These are phyloP conservation scores for Tolypocladium endophyticum DNA, from an alignment of 2,329 filamentous ascomycete species.

Conservation along the genomic window DNA sequence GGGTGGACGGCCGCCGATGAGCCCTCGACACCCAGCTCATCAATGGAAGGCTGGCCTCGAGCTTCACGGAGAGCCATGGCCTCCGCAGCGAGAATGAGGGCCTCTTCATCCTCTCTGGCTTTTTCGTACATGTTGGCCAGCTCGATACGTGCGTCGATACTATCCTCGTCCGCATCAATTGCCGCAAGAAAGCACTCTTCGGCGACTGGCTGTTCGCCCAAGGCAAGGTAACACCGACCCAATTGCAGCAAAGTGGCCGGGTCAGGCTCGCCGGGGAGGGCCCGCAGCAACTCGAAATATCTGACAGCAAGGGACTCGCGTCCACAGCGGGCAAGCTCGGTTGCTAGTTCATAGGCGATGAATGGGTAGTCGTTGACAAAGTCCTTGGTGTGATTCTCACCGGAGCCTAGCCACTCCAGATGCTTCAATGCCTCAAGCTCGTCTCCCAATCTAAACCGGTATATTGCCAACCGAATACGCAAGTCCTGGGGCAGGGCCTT, in stretches of 20 bases:
- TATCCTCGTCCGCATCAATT: constrained; percentile 58
- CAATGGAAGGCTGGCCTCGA: constrained; percentile 17
- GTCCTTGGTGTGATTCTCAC: constrained; percentile 34
- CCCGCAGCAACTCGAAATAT: constrained; percentile 45
- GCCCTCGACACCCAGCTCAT: background rate
- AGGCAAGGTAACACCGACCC: constrained; percentile 58
- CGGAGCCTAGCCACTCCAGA: constrained; percentile 59
- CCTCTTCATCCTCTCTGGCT: constrained; percentile 61
- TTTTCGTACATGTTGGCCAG: constrained; percentile 79
- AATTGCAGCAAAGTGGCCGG: constrained; percentile 42
- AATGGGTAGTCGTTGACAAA: constrained; percentile 59
- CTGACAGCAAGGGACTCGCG: constrained; percentile 31
- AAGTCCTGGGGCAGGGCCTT: constrained; percentile 68
- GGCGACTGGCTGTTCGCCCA: constrained; percentile 55
- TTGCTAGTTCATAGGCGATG: constrained; percentile 60
- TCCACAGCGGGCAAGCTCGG: constrained; percentile 26
- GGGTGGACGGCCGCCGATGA: background rate
- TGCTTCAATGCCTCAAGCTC: constrained; percentile 64
- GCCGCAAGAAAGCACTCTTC: constrained; percentile 69
- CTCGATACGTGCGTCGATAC: constrained; percentile 67
- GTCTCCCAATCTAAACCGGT: constrained; percentile 62
- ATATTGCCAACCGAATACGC: constrained; percentile 72
- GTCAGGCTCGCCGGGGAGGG: constrained; percentile 37
- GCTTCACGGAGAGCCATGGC: constrained; percentile 54
- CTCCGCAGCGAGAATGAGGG: constrained; percentile 66